Conservation (phyloP, 352 stramenopile species). For the Aphanomyces cochlioides region DNA sequence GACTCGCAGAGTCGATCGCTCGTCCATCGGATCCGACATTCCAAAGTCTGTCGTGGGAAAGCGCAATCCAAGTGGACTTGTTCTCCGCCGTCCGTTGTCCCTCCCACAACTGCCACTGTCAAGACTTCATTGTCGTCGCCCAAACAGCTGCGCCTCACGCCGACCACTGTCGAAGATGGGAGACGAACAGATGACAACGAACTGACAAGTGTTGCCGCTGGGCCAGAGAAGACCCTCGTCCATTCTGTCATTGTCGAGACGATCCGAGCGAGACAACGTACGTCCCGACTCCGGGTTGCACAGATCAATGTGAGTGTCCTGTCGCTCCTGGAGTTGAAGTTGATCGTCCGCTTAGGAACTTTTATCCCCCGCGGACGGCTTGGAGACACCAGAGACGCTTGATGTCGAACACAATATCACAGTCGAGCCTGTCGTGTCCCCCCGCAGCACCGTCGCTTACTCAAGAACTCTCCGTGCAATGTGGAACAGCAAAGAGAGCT, state of each 20-base stretch:
- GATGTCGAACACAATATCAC: background rate
- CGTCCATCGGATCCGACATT: conserved; percentile 1
- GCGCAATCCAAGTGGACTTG: background rate
- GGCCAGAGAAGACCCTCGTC: background rate
- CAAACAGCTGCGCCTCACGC: background rate
- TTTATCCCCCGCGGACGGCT: background rate
- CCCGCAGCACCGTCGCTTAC: background rate
- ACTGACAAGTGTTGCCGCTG: background rate
- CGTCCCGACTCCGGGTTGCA: background rate
- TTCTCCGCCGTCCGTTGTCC: background rate
- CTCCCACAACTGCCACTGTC: background rate
- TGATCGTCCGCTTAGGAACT: background rate
- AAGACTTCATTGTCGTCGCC: background rate
- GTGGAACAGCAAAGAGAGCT: background rate
- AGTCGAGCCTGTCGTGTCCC: background rate
- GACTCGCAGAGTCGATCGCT: too few relatives aligned
- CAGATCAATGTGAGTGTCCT: background rate
- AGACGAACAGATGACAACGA: background rate
- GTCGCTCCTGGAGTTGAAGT: too few relatives aligned
- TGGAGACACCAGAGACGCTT: background rate
- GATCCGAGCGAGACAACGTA: background rate
- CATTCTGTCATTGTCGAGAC: conserved; percentile 8
- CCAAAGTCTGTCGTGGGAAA: conserved; percentile 23
- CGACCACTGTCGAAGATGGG: background rate
- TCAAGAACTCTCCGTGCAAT: conserved; percentile 8